phyloP scores from a whole-genome alignment of 805 yeast species.

The Nakazawaea wickerhamii region DNA sequence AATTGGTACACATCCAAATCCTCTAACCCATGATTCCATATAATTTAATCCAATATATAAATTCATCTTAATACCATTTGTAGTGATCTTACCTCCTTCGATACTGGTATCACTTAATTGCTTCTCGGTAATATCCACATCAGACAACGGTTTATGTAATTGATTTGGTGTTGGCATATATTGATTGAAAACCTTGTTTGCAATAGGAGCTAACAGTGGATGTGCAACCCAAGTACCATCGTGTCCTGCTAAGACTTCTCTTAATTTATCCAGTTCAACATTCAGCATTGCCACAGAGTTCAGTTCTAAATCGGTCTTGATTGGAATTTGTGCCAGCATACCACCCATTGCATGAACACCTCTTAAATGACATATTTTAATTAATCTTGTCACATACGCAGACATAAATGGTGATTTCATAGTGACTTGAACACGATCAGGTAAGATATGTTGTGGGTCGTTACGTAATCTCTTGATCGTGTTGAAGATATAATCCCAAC shows the following conservation, averaged over 20 bases:
- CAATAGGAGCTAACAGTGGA: constrained; percentile 74
- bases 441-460: constrained; percentile 59
- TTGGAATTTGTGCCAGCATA: constrained; percentile 86
- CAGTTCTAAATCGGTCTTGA: constrained; percentile 58
- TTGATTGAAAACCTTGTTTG: constrained; percentile 65
- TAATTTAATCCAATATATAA: constrained; percentile 72
- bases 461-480: constrained; percentile 73
- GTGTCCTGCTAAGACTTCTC: constrained; percentile 76
- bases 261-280: constrained; percentile 67
- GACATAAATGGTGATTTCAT: constrained; percentile 82
- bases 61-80: constrained; percentile 65
- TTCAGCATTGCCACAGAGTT: constrained; percentile 66
- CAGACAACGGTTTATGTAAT: constrained; percentile 29
- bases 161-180: constrained; percentile 84
- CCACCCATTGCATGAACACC: constrained; percentile 88
- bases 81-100: constrained; percentile 58
- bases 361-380: constrained; percentile 69
- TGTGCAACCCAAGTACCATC: constrained; percentile 91
- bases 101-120: constrained; percentile 63
- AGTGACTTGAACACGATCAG: constrained; percentile 76
- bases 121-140: constrained; percentile 38
- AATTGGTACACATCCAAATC: constrained; percentile 81
- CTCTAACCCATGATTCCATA: constrained; percentile 84
- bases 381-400: constrained; percentile 67
- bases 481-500: constrained; percentile 86